Evolutionary conservation across 805 yeast genomes (phyloP).

Genomic region (Candida railenensis): DNA sequence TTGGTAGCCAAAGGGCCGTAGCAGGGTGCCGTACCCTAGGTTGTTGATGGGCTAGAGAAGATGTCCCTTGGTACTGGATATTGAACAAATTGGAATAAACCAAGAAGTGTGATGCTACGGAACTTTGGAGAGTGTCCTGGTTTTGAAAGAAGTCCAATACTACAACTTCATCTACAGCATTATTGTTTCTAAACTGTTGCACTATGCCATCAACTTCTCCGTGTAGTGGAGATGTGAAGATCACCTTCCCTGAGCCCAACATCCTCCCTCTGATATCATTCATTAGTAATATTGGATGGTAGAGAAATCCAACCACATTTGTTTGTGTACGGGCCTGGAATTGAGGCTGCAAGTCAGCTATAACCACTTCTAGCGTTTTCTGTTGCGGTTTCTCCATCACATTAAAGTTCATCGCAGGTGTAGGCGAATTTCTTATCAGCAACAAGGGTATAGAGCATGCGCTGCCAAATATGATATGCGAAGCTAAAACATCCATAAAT

Average conservation of each 20-base stretch:
- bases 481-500: constrained; percentile 8
- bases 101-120: neutral
- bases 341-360: no score
- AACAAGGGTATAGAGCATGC: neutral
- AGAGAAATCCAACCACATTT: constrained; percentile 12
- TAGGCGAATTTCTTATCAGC: neutral
- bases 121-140: neutral
- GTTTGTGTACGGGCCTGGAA: neutral
- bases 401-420: neutral
- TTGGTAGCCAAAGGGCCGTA: constrained; percentile 18
- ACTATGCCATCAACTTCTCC: neutral
- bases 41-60: no score
- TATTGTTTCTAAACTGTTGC: neutral
- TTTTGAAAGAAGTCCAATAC: neutral
- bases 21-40: no score
- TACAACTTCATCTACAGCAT: neutral
- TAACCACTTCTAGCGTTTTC: neutral
- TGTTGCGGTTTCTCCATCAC: constrained; percentile 6
- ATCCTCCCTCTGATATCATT: constrained; percentile 8
- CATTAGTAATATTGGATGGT: constrained; percentile 15
- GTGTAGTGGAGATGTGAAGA: constrained; percentile 6
- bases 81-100: neutral
- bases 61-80: neutral
- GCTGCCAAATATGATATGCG: neutral
- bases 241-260: constrained; percentile 3